Evolutionary conservation across 345 rosid species (phyloP), one percentile per base, ranked within the genome.

Genomic region (Rhodamnia rubescens): DNA sequence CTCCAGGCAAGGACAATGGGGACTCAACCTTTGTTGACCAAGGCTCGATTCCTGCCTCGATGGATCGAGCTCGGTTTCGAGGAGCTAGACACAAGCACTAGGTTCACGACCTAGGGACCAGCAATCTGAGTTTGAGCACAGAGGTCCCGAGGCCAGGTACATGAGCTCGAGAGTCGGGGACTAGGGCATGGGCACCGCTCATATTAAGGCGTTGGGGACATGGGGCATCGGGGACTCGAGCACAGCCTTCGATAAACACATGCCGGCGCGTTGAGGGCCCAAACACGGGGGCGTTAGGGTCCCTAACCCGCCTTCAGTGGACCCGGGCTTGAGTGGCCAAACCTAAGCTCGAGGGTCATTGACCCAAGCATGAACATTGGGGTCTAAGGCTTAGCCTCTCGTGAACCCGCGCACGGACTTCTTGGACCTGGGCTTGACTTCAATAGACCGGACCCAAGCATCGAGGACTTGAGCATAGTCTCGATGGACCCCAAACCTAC

Each of bases 1-100:
- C 1, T 40, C 10, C 1, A 0, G 10, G 40, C 11, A 29, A 0
- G 21, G 3, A 7, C 2, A 27, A 0, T 27, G 74, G 40, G 21
- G 0, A 14, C 74, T 27, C 1, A 0, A 0, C 18, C 40, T 61
- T 59, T 13, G 1, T 8, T 27, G 0, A 27, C 9, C 21, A 6
- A 0, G 4, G 40, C 21, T 18, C 8, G 15, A 7, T 49, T 49
- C 51, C 12, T 10, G 3, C 40, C 74, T 59, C 8, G 3, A n/a
- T 59, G 16, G 32, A n/a, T 12, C 18, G 6, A 0, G 18, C 69
- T 32, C 4, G 6, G 0, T 16, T 4, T 2, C 5, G 3, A 0
- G 69, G 36, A n/a, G 36, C 8, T 4, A 3, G 11, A n/a, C 69
- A 59, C 8, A n/a, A 6, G 36, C 9, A 1, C 18, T 59, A 0